Percentiles rank a stretch among this genome's conserved stretches.
phyloP scores from a whole-genome alignment of 164 flowering plant genomes.

The Euptelea pleiosperma region DNA sequence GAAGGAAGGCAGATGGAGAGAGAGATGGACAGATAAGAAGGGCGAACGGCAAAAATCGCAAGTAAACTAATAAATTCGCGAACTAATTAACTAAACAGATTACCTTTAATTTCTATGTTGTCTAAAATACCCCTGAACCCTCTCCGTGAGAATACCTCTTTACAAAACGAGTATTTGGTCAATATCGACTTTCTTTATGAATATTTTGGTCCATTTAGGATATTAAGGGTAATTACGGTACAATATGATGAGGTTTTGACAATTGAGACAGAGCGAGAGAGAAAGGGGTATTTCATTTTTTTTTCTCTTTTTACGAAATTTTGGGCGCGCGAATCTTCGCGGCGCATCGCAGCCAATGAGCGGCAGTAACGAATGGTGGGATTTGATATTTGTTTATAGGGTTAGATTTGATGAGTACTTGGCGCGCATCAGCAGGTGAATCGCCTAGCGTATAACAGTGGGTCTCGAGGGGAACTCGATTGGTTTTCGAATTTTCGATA shows the following conservation, averaged over 20 bases:
- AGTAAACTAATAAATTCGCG: background rate
- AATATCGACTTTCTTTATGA: background rate
- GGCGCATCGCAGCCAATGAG: background rate
- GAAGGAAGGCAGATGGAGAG: background rate
- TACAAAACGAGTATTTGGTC: background rate
- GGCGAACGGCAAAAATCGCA: background rate
- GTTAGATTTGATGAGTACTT: no score
- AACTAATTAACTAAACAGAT: background rate
- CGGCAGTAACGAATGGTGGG: background rate
- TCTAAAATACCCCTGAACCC: background rate
- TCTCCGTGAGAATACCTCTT: background rate
- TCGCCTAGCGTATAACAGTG: no score
- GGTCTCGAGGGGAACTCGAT: no score
- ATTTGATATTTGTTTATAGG: no score
- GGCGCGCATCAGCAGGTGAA: no score
- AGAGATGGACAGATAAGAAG: slow-evolving; percentile 2
- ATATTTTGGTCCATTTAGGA: background rate
- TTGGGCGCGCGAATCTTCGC: no score
- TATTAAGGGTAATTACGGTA: no score
- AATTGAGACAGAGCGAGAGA: background rate
- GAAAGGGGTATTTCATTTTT: background rate
- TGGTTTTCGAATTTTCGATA: no score
- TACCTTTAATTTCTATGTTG: background rate
- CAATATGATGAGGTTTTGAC: background rate
- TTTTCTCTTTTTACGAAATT: no score